These are phyloP conservation scores for Penicillium brevicompactum DNA, from an alignment of 2,329 filamentous ascomycete genomes.

Conservation along the genomic window DNA sequence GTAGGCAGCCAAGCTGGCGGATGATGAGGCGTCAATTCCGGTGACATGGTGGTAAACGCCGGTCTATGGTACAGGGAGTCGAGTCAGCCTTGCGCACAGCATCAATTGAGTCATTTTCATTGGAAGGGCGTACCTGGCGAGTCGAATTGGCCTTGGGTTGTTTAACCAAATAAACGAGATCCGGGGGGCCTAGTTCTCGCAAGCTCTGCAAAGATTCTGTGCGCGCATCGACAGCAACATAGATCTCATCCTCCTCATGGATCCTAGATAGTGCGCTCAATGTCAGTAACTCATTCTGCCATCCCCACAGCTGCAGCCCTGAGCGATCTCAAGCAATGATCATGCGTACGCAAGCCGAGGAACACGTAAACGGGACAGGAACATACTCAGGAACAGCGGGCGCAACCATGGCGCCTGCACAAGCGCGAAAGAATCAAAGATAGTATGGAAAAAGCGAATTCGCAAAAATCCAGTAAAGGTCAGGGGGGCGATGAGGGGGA, in stretches of 20 bases:
- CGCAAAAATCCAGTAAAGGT: constrained; percentile 5
- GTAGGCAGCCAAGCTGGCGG: constrained; percentile 93
- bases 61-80: constrained; percentile 55
- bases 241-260: constrained; percentile 88
- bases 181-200: constrained; percentile 91
- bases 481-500: constrained; percentile 10
- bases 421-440: constrained; percentile 18
- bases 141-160: constrained; percentile 61
- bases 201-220: constrained; percentile 84
- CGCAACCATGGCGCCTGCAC: constrained; percentile 63
- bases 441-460: constrained; percentile 1
- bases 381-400: constrained; percentile 76
- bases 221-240: constrained; percentile 81
- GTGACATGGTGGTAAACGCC: constrained; percentile 98
- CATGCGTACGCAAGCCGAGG: constrained; percentile 27
- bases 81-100: constrained; percentile 1
- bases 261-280: constrained; percentile 60
- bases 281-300: constrained; percentile 21
- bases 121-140: constrained; percentile 53
- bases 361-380: constrained; percentile 31
- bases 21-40: constrained; percentile 94
- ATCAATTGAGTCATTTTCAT: background rate
- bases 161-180: constrained; percentile 93
- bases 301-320: constrained; percentile 8
- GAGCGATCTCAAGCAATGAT: constrained; percentile 13